Evolutionary conservation across 2,329 filamentous ascomycete genomes (phyloP), one percentile per base, ranked within the genome.

Genomic region (Apiospora marii): DNA sequence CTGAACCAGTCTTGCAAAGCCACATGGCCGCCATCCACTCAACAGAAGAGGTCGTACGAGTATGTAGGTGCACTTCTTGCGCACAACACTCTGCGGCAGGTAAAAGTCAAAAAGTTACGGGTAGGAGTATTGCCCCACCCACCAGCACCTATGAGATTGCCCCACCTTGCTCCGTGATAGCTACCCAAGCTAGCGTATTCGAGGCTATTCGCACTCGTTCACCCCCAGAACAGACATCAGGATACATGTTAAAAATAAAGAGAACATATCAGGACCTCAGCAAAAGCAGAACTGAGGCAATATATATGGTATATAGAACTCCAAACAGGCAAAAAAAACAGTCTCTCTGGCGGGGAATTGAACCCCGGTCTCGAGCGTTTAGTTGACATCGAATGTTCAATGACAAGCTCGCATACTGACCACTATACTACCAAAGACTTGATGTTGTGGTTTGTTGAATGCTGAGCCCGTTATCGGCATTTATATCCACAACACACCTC

Each of bases 351-450:
- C 71, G 44, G 71, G 71, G 71, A 72, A 72, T 72, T 72, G 71
- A 72, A 72, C 71, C 71, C 71, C 44, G 71, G 71, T 72, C 71
- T 70, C 71, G 51, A 70, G 71, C 71, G n/a, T n/a, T n/a, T n/a
- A n/a, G n/a, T n/a, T n/a, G n/a, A n/a, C n/a, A n/a, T n/a, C 22
- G 6, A 2, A 16, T 6, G 44, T 12, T 37, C 7, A 44, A 49
- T 73, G 72, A 73, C 72, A 73, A 73, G 72, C 69, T 71, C 43
- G 69, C 69, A 73, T 71, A 73, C 72, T 73, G 69, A 71, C 69
- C 72, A 73, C 72, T 73, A 73, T 73, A 73, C 71, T 72, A 72
- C 67, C 67, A 48, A 30, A 48, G 67, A 68, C 19, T 44, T 44
- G 37, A 41, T 10, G 7, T 41, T 41, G 37, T 41, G 5, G 44